A percentile compares a stretch with the other conserved stretches of the same genome.
phyloP scores from a whole-genome alignment of 129 eudicot genomes.

The Pseudognaphalium luteoalbum region DNA sequence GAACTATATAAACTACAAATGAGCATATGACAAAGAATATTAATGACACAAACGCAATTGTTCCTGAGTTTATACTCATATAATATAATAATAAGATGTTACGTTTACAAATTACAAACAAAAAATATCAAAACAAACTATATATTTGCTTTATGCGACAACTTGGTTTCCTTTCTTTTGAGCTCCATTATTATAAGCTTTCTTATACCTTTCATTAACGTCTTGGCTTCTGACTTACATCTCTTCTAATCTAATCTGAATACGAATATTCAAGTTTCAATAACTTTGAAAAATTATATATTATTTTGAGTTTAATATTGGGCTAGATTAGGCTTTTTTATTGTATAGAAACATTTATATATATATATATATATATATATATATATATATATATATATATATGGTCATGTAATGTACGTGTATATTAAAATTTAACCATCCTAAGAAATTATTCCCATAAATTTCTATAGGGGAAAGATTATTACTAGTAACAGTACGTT shows the following conservation, averaged over 20 bases:
- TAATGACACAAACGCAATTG: background rate
- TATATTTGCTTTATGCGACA: background rate
- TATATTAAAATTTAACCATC: background rate
- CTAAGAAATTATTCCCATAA: conserved; percentile 3
- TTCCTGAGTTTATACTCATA: conserved; percentile 16
- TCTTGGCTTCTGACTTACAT: background rate
- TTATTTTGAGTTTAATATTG: background rate
- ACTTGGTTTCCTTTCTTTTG: background rate
- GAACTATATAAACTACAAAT: background rate
- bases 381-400: too few relatives aligned
- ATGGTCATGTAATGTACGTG: background rate
- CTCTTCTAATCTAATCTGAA: background rate
- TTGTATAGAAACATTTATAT: too few relatives aligned
- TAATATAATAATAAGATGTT: background rate
- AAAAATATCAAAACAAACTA: background rate
- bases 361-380: too few relatives aligned
- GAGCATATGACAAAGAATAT: background rate
- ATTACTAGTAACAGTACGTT: too few relatives aligned
- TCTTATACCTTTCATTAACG: background rate
- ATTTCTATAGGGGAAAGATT: background rate
- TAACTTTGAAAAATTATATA: background rate
- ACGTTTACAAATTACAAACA: background rate
- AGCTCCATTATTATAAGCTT: background rate
- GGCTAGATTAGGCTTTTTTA: background rate
- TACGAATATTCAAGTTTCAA: background rate